Evolutionary conservation across 2,329 filamentous ascomycete species (phyloP).

Genomic region (Microdochium paspali): DNA sequence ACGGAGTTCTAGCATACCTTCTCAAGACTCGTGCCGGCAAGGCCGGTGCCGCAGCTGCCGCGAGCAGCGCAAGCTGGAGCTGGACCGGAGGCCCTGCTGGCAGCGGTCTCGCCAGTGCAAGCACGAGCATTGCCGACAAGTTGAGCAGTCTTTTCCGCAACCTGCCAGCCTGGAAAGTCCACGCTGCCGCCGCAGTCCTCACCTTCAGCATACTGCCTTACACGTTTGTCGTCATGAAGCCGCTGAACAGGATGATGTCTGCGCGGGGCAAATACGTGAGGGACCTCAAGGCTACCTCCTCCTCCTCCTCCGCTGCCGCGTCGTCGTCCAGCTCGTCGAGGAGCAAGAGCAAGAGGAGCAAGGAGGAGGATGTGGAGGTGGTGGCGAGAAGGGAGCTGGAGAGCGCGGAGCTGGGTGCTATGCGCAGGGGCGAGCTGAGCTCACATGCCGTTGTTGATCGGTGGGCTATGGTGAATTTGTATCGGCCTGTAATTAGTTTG

Average conservation of each 20-base stretch:
- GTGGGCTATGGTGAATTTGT: conserved; percentile 8
- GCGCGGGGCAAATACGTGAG: conserved; percentile 29
- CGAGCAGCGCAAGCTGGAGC: conserved; percentile 5
- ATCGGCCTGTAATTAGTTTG: conserved; percentile 3
- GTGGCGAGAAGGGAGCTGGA: not conserved
- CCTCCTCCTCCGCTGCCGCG: not conserved
- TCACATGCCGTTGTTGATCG: conserved; percentile 5
- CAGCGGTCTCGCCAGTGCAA: not conserved
- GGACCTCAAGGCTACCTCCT: not conserved
- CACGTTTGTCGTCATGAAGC: conserved; percentile 33
- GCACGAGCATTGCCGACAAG: not conserved
- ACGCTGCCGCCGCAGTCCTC: conserved; percentile 24
- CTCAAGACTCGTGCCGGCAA: too few relatives aligned
- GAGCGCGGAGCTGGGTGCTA: not conserved
- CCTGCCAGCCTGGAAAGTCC: too few relatives aligned
- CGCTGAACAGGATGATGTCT: conserved; percentile 37
- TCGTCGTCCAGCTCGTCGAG: conserved; percentile 1
- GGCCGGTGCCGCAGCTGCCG: conserved; percentile 15
- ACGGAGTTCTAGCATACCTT: conserved; percentile 38
- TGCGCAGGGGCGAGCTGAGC: conserved; percentile 1
- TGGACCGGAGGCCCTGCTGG: not conserved
- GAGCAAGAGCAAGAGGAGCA: not conserved
- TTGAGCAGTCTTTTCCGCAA: not conserved
- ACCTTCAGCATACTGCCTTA: conserved; percentile 40
- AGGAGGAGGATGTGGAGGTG: not conserved